Percentiles rank a stretch among this genome's conserved stretches.
phyloP scores from a whole-genome alignment of 1,284 basidiomycete species.

The Laetiporus sulphureus region DNA sequence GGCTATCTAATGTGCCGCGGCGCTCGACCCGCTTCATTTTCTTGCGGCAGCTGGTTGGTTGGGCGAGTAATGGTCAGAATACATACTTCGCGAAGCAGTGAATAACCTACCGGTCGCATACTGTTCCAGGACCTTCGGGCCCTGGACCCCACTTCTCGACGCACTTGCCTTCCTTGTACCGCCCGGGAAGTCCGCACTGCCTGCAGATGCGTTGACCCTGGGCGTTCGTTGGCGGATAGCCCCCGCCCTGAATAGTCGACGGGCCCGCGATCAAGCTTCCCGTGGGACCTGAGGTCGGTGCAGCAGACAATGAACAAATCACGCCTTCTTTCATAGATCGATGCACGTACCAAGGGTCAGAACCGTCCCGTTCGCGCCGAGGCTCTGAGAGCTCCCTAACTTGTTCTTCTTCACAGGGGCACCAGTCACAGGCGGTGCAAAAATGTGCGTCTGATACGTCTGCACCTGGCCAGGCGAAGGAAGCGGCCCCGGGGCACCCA shows the following conservation, averaged over 20 bases:
- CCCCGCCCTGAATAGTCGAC: slow-evolving; percentile 24
- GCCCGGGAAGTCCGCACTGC: slow-evolving; percentile 58
- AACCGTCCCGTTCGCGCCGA: slow-evolving; percentile 20
- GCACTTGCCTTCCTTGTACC: slow-evolving; percentile 80
- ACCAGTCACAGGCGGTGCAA: slow-evolving; percentile 61
- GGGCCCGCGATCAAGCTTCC: slow-evolving; percentile 23
- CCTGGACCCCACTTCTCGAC: slow-evolving; percentile 86
- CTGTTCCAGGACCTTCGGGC: slow-evolving; percentile 75
- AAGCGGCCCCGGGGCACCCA: slow-evolving; percentile 23
- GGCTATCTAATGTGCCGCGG: slow-evolving; percentile 55
- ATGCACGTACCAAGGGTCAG: slow-evolving; percentile 21
- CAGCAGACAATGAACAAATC: too few species aligned
- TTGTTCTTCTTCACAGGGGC: slow-evolving; percentile 53
- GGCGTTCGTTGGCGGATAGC: slow-evolving; percentile 51
- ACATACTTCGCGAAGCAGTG: too few species aligned
- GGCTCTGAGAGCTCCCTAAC: slow-evolving; percentile 9
- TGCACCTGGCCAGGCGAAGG: slow-evolving; percentile 34
- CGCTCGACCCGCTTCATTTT: slow-evolving; percentile 82
- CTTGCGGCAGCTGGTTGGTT: slow-evolving; percentile 66
- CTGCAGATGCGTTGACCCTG: slow-evolving; percentile 68
- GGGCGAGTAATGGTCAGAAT: too few species aligned
- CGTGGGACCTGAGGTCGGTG: slow-evolving; percentile 17
- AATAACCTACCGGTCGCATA: slow-evolving; percentile 63
- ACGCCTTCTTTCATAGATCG: background rate
- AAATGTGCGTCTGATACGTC: slow-evolving; percentile 58